A percentile compares a stretch with the other conserved stretches of the same genome.
phyloP scores from a whole-genome alignment of 306 rosid species.

The Lablab purpureus region DNA sequence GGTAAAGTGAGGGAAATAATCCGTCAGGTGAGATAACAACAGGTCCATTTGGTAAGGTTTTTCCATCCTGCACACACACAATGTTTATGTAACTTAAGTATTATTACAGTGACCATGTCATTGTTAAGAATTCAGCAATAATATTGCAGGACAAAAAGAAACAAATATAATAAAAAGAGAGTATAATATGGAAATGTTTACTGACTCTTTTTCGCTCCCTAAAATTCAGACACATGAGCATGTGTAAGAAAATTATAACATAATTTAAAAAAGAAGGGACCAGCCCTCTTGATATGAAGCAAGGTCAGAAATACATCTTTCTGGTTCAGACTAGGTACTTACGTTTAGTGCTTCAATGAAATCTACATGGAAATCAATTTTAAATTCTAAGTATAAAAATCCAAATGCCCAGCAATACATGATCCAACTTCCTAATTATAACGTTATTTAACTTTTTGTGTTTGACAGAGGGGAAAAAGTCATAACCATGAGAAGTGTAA shows the following conservation, averaged over 20 bases:
- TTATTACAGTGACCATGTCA: slow-evolving; percentile 25
- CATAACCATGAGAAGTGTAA: not conserved
- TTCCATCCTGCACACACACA: slow-evolving; percentile 78
- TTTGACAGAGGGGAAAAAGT: not conserved
- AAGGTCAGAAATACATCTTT: not conserved
- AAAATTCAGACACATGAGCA: not conserved
- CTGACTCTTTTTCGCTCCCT: not conserved
- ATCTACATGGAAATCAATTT: not conserved
- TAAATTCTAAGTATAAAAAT: not conserved
- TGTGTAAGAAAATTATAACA: slow-evolving; percentile 17
- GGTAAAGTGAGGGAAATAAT: slow-evolving; percentile 85
- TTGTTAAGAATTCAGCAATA: slow-evolving; percentile 27
- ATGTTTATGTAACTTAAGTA: slow-evolving; percentile 34
- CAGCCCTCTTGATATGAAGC: not conserved
- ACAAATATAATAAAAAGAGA: slow-evolving; percentile 2
- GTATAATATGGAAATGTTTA: not conserved
- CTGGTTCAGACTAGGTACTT: not conserved
- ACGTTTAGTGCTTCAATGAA: not conserved
- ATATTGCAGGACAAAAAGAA: not conserved
- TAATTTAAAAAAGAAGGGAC: not conserved
- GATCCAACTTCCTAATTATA: not conserved
- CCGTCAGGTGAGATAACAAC: slow-evolving; percentile 99
- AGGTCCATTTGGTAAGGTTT: slow-evolving; percentile 90
- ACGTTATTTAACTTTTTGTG: not conserved
- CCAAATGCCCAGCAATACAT: not conserved